These are phyloP conservation scores for Fraxinus greggii DNA, from an alignment of 305 asterid genomes.

Conservation along the genomic window DNA sequence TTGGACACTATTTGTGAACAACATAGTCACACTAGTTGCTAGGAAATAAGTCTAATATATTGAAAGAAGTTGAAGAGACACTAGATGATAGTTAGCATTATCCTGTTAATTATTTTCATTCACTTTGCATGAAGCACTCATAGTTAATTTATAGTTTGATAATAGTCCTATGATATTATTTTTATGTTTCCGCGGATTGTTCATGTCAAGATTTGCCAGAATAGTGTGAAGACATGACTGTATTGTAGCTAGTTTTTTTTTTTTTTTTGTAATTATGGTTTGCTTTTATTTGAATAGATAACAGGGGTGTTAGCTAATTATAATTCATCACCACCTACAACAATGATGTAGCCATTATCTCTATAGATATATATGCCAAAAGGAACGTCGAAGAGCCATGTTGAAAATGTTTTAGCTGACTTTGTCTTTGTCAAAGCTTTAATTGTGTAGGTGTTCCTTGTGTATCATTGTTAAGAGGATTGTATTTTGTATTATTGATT, in stretches of 20 bases:
- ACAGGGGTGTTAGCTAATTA: neutral
- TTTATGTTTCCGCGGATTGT: neutral
- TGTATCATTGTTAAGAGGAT: neutral
- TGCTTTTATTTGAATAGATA: neutral
- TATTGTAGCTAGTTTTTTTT: neutral
- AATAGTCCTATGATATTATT: neutral
- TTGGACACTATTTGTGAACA: neutral
- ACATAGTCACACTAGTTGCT: neutral
- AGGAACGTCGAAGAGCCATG: neutral
- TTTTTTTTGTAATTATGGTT: neutral
- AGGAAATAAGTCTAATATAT: neutral
- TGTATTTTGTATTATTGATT: neutral
- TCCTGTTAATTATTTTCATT: neutral
- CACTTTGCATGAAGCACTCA: neutral
- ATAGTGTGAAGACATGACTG: neutral
- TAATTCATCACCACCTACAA: neutral
- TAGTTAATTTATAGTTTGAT: neutral
- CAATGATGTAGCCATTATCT: neutral
- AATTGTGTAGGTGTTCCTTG: neutral
- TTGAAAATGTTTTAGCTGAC: neutral
- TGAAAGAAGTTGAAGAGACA: neutral
- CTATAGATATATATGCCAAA: neutral
- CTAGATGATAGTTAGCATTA: neutral
- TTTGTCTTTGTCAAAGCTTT: neutral
- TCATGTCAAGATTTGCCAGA: neutral